Conservation (phyloP, 805 yeast species). For the Starmera dryadoides region DNA sequence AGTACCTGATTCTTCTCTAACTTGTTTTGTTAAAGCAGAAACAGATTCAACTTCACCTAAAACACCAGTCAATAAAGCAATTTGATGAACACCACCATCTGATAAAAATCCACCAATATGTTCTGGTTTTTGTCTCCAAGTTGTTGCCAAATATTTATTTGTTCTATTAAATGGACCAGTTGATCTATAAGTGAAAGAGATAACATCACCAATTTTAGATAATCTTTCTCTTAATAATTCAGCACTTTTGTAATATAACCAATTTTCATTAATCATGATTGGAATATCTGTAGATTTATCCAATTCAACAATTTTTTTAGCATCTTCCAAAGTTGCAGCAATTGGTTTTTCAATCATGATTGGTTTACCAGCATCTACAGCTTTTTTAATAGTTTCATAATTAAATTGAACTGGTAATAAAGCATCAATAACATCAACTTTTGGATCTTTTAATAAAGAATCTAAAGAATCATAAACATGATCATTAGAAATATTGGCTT, state of each 20-base stretch:
- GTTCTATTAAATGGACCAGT: constrained; percentile 63
- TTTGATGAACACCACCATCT: constrained; percentile 96
- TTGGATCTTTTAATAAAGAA: constrained; percentile 55
- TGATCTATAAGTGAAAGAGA: constrained; percentile 63
- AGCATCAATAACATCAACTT: constrained; percentile 74
- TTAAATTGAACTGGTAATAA: constrained; percentile 85
- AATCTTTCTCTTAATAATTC: constrained; percentile 46
- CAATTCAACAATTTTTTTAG: constrained; percentile 67
- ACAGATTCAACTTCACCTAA: constrained; percentile 68
- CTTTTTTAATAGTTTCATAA: constrained; percentile 57
- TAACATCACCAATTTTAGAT: constrained; percentile 62
- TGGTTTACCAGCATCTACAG: constrained; percentile 71
- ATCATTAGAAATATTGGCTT: constrained; percentile 42
- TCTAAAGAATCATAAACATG: constrained; percentile 59
- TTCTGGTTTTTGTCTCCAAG: constrained; percentile 87
- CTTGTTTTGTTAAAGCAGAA: constrained; percentile 72
- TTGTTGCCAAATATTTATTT: constrained; percentile 58
- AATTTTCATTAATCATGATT: constrained; percentile 77
- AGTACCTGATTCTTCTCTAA: constrained; percentile 69
- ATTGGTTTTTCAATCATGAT: constrained; percentile 85
- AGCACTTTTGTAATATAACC: constrained; percentile 67
- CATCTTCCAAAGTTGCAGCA: constrained; percentile 79
- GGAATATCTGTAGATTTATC: constrained; percentile 58
- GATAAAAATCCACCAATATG: constrained; percentile 90
- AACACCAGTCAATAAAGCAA: constrained; percentile 77